These are phyloP conservation scores for Solidago caesia DNA, from an alignment of 129 eudicot genomes.

Conservation along the genomic window DNA sequence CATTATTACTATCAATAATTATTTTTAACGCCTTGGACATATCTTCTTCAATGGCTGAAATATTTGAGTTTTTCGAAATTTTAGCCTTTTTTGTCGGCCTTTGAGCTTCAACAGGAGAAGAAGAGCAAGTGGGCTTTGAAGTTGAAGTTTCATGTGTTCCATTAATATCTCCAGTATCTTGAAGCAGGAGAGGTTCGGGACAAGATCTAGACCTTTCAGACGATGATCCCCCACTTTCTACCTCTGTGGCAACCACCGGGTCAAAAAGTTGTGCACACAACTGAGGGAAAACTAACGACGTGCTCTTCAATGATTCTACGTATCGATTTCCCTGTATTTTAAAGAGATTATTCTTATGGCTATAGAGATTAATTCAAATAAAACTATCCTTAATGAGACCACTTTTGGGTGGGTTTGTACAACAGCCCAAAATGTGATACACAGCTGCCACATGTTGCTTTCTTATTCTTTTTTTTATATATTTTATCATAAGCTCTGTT, in stretches of 20 bases:
- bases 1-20: conserved; percentile 13
- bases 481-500: background rate
- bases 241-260: background rate
- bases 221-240: conserved; percentile 11
- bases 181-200: conserved; percentile 1
- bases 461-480: background rate
- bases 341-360: background rate
- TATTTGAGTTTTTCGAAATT: background rate
- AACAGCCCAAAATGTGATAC: too few relatives aligned
- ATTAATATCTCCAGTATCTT: background rate
- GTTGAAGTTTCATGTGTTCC: conserved; percentile 25
- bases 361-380: background rate
- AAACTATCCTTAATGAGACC: too few relatives aligned
- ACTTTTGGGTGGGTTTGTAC: too few relatives aligned
- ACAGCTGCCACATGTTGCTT: too few relatives aligned
- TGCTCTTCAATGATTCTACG: conserved; percentile 27
- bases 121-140: conserved; percentile 13
- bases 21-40: conserved; percentile 22
- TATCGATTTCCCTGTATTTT: conserved; percentile 12
- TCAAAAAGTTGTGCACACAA: conserved; percentile 36
- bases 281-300: conserved; percentile 25
- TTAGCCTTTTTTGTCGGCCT: conserved; percentile 28
- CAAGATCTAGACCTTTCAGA: conserved; percentile 13
- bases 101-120: conserved; percentile 6
- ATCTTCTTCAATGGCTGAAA: conserved; percentile 11